Evolutionary conservation across 225 moss, liverwort and hornwort species (phyloP).

Genomic region (Pseudisothecium myosuroides): DNA sequence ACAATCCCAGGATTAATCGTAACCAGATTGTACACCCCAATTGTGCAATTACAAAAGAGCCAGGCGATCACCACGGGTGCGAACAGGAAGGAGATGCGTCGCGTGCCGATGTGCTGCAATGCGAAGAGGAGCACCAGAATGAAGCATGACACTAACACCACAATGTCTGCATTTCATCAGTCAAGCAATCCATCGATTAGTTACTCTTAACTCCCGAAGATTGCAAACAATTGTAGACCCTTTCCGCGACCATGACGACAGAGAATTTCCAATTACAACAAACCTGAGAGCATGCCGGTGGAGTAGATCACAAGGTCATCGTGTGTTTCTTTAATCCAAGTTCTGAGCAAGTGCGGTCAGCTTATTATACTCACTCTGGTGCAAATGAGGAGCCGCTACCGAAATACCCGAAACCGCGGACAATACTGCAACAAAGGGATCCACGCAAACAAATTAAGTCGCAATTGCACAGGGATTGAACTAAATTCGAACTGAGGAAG

Average conservation of each 20-base stretch:
- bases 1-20: constrained; percentile 38
- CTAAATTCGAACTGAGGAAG: neutral
- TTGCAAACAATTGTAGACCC: neutral
- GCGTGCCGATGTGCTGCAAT: constrained; percentile 68
- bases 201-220: neutral
- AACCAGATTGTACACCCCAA: constrained; percentile 64
- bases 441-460: neutral
- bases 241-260: neutral
- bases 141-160: constrained; percentile 50
- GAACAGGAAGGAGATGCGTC: constrained; percentile 61
- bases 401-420: constrained; percentile 77
- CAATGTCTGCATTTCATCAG: constrained; percentile 35
- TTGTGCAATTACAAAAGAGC: constrained; percentile 41
- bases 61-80: constrained; percentile 74
- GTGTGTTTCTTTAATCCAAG: neutral
- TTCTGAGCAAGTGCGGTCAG: constrained; percentile 8
- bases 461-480: no score
- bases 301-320: neutral
- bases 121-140: constrained; percentile 61
- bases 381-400: constrained; percentile 58
- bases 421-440: constrained; percentile 40
- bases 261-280: neutral
- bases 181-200: neutral
- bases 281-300: constrained; percentile 18
- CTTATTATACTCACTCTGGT: constrained; percentile 53